Percentiles rank a stretch among this genome's conserved stretches.
Conservation (phyloP, 495 filamentous ascomycete genomes). For the Rhypophila decipiens region DNA sequence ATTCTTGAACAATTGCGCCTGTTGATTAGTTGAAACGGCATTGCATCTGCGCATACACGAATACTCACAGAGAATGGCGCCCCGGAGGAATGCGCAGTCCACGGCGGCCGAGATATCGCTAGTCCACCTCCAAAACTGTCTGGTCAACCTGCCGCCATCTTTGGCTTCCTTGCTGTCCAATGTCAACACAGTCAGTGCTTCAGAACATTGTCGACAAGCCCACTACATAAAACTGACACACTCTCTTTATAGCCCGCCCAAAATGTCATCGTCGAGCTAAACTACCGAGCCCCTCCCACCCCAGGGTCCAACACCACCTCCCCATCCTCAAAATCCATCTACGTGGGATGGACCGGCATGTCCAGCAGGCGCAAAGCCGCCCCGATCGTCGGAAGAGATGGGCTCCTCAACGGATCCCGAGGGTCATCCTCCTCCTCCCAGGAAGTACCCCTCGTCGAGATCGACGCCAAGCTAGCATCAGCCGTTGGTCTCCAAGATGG, state of each 20-base stretch:
- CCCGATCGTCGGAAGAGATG: constrained; percentile 65
- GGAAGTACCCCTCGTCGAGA: constrained; percentile 69
- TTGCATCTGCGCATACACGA: too few relatives aligned
- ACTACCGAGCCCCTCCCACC: constrained; percentile 45
- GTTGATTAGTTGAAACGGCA: too few relatives aligned
- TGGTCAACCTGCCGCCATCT: constrained; percentile 87
- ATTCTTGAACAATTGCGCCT: too few relatives aligned
- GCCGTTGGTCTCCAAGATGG: constrained; percentile 76
- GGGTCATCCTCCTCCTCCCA: constrained; percentile 56
- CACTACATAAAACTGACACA: neutral
- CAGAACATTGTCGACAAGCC: neutral
- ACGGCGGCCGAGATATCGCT: constrained; percentile 72
- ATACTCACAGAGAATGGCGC: constrained; percentile 56
- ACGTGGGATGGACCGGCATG: constrained; percentile 95
- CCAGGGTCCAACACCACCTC: constrained; percentile 21
- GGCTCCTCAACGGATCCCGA: constrained; percentile 54
- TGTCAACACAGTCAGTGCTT: constrained; percentile 68
- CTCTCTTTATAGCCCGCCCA: constrained; percentile 60
- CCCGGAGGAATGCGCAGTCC: constrained; percentile 57
- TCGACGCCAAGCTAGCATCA: constrained; percentile 84
- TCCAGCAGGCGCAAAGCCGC: constrained; percentile 76
- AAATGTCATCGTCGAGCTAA: constrained; percentile 91
- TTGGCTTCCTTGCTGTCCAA: constrained; percentile 76
- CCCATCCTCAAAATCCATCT: constrained; percentile 58
- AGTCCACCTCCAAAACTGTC: constrained; percentile 81